Base-by-base conservation (phyloP, 768 basidiomycete species). In the Tricholoma sp. region DNA sequence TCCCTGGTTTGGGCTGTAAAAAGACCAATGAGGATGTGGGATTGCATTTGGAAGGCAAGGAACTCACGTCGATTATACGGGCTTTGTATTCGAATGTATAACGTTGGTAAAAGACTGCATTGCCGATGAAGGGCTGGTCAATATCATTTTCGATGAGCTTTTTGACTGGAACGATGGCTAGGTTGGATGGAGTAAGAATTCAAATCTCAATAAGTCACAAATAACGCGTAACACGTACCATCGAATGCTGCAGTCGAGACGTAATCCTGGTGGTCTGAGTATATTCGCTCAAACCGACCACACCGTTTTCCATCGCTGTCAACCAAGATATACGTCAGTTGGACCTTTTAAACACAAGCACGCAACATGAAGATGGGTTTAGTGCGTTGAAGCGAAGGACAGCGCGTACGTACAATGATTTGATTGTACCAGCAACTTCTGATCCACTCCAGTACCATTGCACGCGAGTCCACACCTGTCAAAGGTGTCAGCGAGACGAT, bases 361-460 rank as follows among this genome's bases (percentile, higher is more conserved):
- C 28, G 28, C 9, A 49, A 17, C 47, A 49, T 12, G 15, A 17
- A 32, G 28, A 28, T 47, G 28, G 28, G 29, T 47, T 47, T 28
- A 47, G 24, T 47, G 45, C 24, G 29, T 15, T 47, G 45, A 47
- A 47, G 28, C 13, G 0, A 47, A 47, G 28, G 45, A 15, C 13
- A 32, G 29, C 15, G 8, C 29, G 17, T 49, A 71, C 80, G 55
- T 54, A 83, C 82, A 84, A 82, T 1, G 79, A 76, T 31, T 78
- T 77, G 31, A 80, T 62, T 0, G 75, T 68, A 1, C 59, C 59
- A 0, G 70, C 68, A 0, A 80, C 76, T 34, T 86, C 84, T n/a
- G 68, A 50, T 0, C 75, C 72, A 1, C 77, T 73, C 66, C 81
- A 86, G 49, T 70, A 84, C 84, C 84, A 86, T 49, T 79, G 74